Conservation (phyloP, 2,329 filamentous ascomycete species). For the Albophoma yamanashiensis region DNA sequence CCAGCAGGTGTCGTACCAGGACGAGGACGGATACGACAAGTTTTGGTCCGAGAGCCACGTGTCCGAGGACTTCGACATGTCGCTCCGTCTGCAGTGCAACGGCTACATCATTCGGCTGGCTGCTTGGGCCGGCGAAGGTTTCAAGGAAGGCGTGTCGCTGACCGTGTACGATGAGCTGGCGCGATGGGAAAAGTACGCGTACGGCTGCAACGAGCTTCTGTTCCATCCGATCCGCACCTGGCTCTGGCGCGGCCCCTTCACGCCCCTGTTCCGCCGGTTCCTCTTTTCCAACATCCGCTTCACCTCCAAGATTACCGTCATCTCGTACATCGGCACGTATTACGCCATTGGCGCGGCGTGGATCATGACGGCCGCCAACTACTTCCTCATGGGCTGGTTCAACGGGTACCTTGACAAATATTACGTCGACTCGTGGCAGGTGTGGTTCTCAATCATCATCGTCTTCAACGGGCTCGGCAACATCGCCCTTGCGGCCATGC, state of each 20-base stretch:
- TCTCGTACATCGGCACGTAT: conserved; percentile 72
- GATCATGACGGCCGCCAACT: conserved; percentile 63
- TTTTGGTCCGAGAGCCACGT: conserved; percentile 76
- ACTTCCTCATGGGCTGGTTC: conserved; percentile 67
- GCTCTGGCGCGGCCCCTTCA: conserved; percentile 65
- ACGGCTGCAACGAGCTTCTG: conserved; percentile 72
- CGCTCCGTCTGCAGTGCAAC: conserved; percentile 60
- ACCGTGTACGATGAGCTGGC: conserved; percentile 79
- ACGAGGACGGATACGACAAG: conserved; percentile 64
- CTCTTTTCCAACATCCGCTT: conserved; percentile 62
- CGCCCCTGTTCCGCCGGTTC: conserved; percentile 66
- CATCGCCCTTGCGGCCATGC: conserved; percentile 58
- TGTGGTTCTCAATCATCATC: conserved; percentile 72
- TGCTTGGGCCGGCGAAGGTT: conserved; percentile 64
- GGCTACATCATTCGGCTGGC: conserved; percentile 66
- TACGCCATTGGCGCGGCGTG: conserved; percentile 69
- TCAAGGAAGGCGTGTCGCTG: conserved; percentile 74
- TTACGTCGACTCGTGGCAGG: conserved; percentile 68
- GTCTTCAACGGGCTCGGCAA: conserved; percentile 71
- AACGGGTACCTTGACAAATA: conserved; percentile 71
- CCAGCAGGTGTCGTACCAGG: conserved; percentile 60
- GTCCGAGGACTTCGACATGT: conserved; percentile 76
- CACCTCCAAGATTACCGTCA: conserved; percentile 64
- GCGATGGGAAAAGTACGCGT: conserved; percentile 81
- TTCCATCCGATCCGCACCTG: conserved; percentile 70